These are phyloP conservation scores for Hypomyces perniciosus DNA, from an alignment of 2,329 filamentous ascomycete species.

Conservation along the genomic window DNA sequence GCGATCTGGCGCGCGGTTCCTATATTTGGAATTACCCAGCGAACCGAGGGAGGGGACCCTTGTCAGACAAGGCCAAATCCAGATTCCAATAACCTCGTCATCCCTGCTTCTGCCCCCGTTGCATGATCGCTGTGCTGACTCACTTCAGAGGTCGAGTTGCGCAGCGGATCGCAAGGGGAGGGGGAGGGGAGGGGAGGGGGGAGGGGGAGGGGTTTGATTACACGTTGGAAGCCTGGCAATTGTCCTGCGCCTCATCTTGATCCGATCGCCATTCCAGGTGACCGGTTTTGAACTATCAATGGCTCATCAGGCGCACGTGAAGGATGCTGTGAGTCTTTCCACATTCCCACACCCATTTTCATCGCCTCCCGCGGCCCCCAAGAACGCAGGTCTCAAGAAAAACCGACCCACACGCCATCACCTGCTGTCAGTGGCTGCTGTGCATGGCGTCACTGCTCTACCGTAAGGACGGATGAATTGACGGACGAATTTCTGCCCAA, in stretches of 20 bases:
- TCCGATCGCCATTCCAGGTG: not conserved
- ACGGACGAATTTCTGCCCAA: too few species aligned
- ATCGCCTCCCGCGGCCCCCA: constrained; percentile 9
- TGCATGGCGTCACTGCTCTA: not conserved
- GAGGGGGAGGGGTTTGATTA: not conserved
- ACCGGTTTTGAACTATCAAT: not conserved
- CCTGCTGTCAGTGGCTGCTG: constrained; percentile 2
- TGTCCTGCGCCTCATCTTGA: not conserved
- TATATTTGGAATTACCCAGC: constrained; percentile 10
- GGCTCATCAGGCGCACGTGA: constrained; percentile 7
- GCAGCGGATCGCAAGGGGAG: constrained; percentile 1
- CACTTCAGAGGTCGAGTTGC: constrained; percentile 1
- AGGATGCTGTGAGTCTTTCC: not conserved
- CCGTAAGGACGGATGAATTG: not conserved
- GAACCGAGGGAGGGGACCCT: not conserved
- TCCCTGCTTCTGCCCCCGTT: constrained; percentile 11
- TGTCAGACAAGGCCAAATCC: constrained; percentile 3
- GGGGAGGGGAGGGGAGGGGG: not conserved
- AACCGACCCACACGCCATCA: constrained; percentile 3
- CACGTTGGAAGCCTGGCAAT: not conserved
- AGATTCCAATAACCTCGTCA: not conserved
- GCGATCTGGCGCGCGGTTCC: constrained; percentile 11
- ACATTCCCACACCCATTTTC: not conserved
- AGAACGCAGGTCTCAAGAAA: constrained; percentile 11
- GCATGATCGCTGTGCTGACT: constrained; percentile 3